Evolutionary conservation across 805 yeast species (phyloP).

Genomic region (Schwanniomyces yamadae): DNA sequence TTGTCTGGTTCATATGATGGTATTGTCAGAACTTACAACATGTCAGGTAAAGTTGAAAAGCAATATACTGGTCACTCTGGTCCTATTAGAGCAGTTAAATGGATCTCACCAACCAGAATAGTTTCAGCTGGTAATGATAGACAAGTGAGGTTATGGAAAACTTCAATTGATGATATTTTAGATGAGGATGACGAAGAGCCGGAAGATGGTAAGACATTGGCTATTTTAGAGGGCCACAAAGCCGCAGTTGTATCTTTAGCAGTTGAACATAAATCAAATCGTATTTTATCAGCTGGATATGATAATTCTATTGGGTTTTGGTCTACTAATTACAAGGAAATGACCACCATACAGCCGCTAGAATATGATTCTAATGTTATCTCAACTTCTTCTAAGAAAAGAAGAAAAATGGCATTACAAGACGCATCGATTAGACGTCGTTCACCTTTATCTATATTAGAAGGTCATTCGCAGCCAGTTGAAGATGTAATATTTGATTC

Average conservation of each 20-base stretch:
- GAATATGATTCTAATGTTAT: constrained; percentile 46
- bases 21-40: constrained; percentile 83
- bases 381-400: constrained; percentile 82
- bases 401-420: constrained; percentile 77
- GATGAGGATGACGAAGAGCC: constrained; percentile 39
- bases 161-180: constrained; percentile 45
- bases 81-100: constrained; percentile 78
- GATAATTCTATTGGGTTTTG: constrained; percentile 82
- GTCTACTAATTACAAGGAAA: constrained; percentile 84
- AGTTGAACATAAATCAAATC: constrained; percentile 49
- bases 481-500: constrained; percentile 77
- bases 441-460: constrained; percentile 75
- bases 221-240: constrained; percentile 86
- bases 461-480: constrained; percentile 84
- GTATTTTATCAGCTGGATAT: constrained; percentile 80
- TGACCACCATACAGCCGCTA: constrained; percentile 56
- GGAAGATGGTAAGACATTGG: constrained; percentile 73
- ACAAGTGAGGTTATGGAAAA: constrained; percentile 84
- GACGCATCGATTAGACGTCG: constrained; percentile 77
- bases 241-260: constrained; percentile 81
- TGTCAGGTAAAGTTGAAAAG: constrained; percentile 74
- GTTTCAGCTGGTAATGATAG: constrained; percentile 89
- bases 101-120: constrained; percentile 71
- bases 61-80: constrained; percentile 88
- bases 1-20: constrained; percentile 94